Evolutionary conservation across 2,329 filamentous ascomycete genomes (phyloP), one percentile per base, ranked within the genome.

Genomic region (Fusarium scirpi): DNA sequence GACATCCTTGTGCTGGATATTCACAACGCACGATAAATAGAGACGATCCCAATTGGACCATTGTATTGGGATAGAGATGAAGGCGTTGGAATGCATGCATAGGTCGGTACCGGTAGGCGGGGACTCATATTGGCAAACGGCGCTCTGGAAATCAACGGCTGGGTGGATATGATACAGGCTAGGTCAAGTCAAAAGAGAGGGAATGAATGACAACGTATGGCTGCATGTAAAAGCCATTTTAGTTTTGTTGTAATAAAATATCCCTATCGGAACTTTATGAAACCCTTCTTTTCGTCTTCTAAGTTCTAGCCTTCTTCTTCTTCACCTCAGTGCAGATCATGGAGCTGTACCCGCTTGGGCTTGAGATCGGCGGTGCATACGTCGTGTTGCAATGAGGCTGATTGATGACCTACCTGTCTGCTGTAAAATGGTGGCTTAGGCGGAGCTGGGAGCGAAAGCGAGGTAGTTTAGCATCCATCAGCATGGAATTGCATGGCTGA

Each of bases 1-100:
- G 94, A 98, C 80, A 94, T 98, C 69, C 80, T 98, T 74, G 92
- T 97, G 24, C 85, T 94, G 57, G 91, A 92, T 78, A 94, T 98
- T 76, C 91, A 93, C 79, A 98, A 98, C 81, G 91, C 91, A 58
- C 84, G 91, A 74, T 84, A 74, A 71, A 71, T 9, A 46, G 46
- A 70, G 71, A 60, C 47, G 25, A 44, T 53, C 40, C 41, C 25
- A n/a, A 52, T 18, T 53, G 9, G 8, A 22, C 18, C 13, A n/a
- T n/a, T 53, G 34, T 43, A 46, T 32, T 32, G 45, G 49, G n/a
- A 41, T 45, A 40, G 43, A 53, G 44, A 58, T 41, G 57, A 51
- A 52, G 65, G 63, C 61, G 60, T 72, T 66, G 70, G 48, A 51
- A 67, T 55, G 65, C 53, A 67, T 55, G 65, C 44, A 60, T 65